Evolutionary conservation across 208 protist genomes (phyloP).

Genomic region (Trypanosoma vivax): DNA sequence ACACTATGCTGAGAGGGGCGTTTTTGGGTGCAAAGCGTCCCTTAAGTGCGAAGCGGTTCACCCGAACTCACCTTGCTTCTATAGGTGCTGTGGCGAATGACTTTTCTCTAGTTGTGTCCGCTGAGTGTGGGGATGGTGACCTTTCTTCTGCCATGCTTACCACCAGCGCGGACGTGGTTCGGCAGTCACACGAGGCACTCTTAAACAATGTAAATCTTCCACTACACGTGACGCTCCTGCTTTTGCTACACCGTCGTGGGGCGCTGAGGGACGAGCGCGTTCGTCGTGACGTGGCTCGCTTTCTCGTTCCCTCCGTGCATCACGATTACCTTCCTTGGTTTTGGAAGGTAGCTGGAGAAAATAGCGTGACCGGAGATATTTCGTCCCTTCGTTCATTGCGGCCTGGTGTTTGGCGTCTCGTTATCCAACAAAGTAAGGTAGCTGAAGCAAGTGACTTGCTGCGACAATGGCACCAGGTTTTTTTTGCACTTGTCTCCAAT

Average conservation of each 20-base stretch:
- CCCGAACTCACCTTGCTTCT: neutral
- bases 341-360: conserved; percentile 17
- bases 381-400: conserved; percentile 12
- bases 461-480: conserved; percentile 41
- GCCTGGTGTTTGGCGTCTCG: conserved; percentile 2
- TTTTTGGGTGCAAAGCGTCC: conserved; percentile 5
- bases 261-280: conserved; percentile 25
- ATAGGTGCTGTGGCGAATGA: neutral
- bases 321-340: conserved; percentile 42
- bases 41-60: conserved; percentile 7
- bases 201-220: conserved; percentile 17
- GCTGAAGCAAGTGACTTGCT: conserved; percentile 11
- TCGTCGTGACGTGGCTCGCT: conserved; percentile 25
- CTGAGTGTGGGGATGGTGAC: conserved; percentile 2
- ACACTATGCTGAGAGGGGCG: conserved; percentile 23
- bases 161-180: conserved; percentile 15
- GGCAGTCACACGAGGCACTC: conserved; percentile 9
- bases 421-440: conserved; percentile 2
- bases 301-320: conserved; percentile 38
- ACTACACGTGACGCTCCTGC: conserved; percentile 22
- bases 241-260: conserved; percentile 32
- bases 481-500: conserved; percentile 38
- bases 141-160: conserved; percentile 6
- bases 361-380: conserved; percentile 8
- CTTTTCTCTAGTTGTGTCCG: conserved; percentile 10